A percentile compares a stretch with the other conserved stretches of the same genome.
Evolutionary conservation across 2,329 filamentous ascomycete species (phyloP).

Genomic region (Aspergillus pseudoviridinutans): DNA sequence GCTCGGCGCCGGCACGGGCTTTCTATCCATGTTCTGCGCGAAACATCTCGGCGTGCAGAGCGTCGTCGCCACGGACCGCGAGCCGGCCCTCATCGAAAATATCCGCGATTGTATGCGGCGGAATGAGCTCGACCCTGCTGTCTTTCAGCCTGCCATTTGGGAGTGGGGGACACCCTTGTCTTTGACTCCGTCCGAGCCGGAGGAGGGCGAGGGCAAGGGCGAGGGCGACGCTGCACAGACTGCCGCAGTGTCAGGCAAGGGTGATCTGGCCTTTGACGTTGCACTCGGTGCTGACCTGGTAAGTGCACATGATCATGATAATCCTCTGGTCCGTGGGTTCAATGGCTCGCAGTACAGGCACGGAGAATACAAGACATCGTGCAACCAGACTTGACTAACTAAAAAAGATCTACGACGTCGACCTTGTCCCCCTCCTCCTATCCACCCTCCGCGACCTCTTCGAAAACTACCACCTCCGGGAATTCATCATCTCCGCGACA

Average conservation of each 20-base stretch:
- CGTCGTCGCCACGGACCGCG: constrained; percentile 61
- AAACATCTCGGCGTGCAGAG: constrained; percentile 52
- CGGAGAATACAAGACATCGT: neutral
- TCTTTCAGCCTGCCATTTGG: constrained; percentile 36
- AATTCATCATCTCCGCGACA: constrained; percentile 58
- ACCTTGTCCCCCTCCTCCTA: constrained; percentile 54
- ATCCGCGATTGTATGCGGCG: constrained; percentile 35
- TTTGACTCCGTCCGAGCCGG: neutral
- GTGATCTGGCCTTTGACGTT: constrained; percentile 31
- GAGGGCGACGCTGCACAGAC: neutral
- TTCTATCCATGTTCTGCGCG: constrained; percentile 61
- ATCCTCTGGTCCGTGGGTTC: neutral
- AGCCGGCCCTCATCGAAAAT: constrained; percentile 41
- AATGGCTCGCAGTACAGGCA: neutral
- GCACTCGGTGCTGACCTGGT: constrained; percentile 43
- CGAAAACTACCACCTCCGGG: constrained; percentile 47
- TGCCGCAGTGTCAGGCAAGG: neutral
- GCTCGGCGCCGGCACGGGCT: constrained; percentile 64
- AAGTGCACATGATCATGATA: constrained; percentile 6
- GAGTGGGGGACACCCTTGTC: constrained; percentile 37
- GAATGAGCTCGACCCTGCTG: constrained; percentile 25
- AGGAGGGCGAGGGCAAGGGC: constrained; percentile 5
- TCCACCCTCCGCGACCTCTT: constrained; percentile 55
- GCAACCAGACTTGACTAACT: neutral
- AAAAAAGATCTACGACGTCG: constrained; percentile 57